These are phyloP conservation scores for Capsella bursapastoris DNA, from an alignment of 345 rosid genomes.

Conservation along the genomic window DNA sequence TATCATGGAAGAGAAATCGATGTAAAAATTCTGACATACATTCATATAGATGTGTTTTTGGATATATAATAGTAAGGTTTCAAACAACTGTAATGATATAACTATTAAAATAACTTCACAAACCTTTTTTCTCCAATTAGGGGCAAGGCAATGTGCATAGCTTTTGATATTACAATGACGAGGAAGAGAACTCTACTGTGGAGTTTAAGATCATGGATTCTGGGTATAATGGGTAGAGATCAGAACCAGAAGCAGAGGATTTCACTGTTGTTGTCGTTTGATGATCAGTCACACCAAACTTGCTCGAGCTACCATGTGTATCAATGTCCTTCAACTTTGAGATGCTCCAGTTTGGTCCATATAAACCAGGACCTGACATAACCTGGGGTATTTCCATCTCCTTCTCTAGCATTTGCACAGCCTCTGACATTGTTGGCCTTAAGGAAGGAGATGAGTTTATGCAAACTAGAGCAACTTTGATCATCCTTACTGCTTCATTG, in stretches of 20 bases:
- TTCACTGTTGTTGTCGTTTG: conserved; percentile 1
- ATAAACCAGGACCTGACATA: conserved; percentile 36
- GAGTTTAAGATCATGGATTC: conserved; percentile 25
- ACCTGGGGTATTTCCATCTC: conserved; percentile 18
- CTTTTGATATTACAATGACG: conserved; percentile 1
- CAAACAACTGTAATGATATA: not conserved
- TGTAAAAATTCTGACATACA: conserved; percentile 19
- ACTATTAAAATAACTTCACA: not conserved
- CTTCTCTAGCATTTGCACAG: conserved; percentile 50
- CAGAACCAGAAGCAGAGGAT: conserved; percentile 24
- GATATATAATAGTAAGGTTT: not conserved
- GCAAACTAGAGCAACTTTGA: conserved; percentile 52
- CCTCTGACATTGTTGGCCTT: conserved; percentile 56
- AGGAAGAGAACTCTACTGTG: not conserved
- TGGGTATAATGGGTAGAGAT: conserved; percentile 36
- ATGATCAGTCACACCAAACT: conserved; percentile 13
- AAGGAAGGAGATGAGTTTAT: conserved; percentile 47
- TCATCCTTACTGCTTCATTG: conserved; percentile 49
- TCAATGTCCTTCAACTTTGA: conserved; percentile 41
- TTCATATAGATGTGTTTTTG: not conserved
- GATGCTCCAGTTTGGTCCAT: conserved; percentile 42
- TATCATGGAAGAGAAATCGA: conserved; percentile 42
- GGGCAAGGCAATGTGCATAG: not conserved
- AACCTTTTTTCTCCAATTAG: too few relatives aligned
- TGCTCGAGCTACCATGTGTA: conserved; percentile 19